A percentile compares a stretch with the other conserved stretches of the same genome.
These are phyloP conservation scores for Leccinum olivaceopallidum DNA, from an alignment of 768 basidiomycete genomes.

Conservation along the genomic window DNA sequence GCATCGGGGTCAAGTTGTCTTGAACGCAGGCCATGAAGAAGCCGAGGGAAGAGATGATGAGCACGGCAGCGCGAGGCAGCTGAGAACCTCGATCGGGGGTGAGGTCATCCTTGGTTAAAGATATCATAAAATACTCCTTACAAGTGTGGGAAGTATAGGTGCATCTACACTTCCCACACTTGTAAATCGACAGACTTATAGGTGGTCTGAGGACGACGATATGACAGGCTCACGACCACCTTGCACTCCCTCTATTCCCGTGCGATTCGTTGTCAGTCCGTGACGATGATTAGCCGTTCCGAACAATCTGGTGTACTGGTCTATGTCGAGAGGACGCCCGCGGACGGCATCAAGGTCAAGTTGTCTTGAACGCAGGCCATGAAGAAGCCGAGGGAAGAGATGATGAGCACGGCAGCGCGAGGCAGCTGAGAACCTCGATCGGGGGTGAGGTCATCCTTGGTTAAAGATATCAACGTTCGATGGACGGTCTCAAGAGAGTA, in stretches of 20 bases:
- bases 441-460: conserved; percentile 89
- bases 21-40: conserved; percentile 91
- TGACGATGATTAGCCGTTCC: conserved; percentile 58
- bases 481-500: neutral
- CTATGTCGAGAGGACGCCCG: conserved; percentile 86
- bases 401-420: conserved; percentile 83
- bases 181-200: no score
- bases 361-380: conserved; percentile 80
- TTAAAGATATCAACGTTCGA: neutral
- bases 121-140: neutral
- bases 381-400: conserved; percentile 91
- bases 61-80: conserved; percentile 82
- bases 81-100: conserved; percentile 85
- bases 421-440: conserved; percentile 83
- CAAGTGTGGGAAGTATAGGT: no score
- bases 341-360: conserved; percentile 83
- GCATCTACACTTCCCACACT: no score
- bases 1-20: conserved; percentile 80
- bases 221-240: conserved; percentile 30
- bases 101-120: conserved; percentile 73
- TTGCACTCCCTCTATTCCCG: conserved; percentile 72
- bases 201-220: conserved; percentile 64
- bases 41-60: conserved; percentile 85
- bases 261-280: neutral
- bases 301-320: conserved; percentile 89